phyloP scores from a whole-genome alignment of 352 stramenopile genomes.

The Phytopythium aichiense region DNA sequence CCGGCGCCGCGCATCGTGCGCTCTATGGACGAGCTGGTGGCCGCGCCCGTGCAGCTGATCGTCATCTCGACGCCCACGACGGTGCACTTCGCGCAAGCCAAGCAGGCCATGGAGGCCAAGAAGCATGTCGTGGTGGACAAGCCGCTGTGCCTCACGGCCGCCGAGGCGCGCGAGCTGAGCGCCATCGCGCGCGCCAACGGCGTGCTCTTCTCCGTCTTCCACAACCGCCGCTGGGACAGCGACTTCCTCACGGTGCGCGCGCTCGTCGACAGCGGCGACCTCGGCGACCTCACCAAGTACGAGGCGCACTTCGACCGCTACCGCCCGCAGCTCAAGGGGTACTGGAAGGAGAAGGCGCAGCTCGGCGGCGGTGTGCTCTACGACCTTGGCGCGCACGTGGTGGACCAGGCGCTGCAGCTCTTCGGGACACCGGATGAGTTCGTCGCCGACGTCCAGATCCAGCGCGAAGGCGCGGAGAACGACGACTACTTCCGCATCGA shows the following conservation, averaged over 20 bases:
- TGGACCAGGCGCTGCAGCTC: slow-evolving; percentile 63
- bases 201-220: slow-evolving; percentile 72
- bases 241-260: slow-evolving; percentile 64
- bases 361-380: slow-evolving; percentile 63
- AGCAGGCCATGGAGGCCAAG: slow-evolving; percentile 62
- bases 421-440: slow-evolving; percentile 52
- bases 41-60: slow-evolving; percentile 50
- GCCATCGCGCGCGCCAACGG: slow-evolving; percentile 36
- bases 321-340: slow-evolving; percentile 62
- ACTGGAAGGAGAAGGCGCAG: slow-evolving; percentile 70
- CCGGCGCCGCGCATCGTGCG: slow-evolving; percentile 56
- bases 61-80: slow-evolving; percentile 73
- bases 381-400: slow-evolving; percentile 63
- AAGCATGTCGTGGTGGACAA: slow-evolving; percentile 80
- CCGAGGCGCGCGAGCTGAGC: slow-evolving; percentile 49
- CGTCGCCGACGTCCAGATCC: slow-evolving; percentile 62
- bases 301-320: slow-evolving; percentile 71
- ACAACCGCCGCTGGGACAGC: slow-evolving; percentile 73
- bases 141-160: slow-evolving; percentile 53
- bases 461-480: slow-evolving; percentile 56
- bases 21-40: slow-evolving; percentile 67
- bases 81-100: slow-evolving; percentile 73
- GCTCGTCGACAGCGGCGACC: slow-evolving; percentile 37
- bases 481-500: slow-evolving; percentile 75
- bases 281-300: slow-evolving; percentile 54